Base-by-base conservation (phyloP, 2,329 filamentous ascomycete genomes). In the Colletotrichum shisoi region DNA sequence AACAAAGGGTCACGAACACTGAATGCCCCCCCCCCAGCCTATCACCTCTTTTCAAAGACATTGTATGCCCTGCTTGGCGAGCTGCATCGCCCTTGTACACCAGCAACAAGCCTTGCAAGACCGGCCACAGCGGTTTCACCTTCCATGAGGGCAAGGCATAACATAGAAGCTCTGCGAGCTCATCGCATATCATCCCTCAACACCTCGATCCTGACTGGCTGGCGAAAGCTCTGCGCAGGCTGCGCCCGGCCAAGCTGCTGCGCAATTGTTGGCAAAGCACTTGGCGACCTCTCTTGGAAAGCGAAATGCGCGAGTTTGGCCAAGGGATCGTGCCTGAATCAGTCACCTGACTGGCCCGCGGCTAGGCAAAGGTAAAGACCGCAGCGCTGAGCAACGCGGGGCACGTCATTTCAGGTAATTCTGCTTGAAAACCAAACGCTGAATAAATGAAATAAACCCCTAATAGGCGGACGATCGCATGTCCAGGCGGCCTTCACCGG, bases 211-310 rank as follows among this genome's bases (percentile, higher is more conserved):
- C 46, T 56, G 48, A 40, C 21, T 42, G 46, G 45, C 13, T 15
- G 17, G 31, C 3, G 37, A 37, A 24, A 15, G 19, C 13, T 5
- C 42, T 59, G 49, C 37, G 9, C 3, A 17, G 24, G 48, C 62
- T 65, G 65, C 62, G 65, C 62, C 65, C 49, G 54, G 62, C 62
- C 65, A 60, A 68, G 62, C 48, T 54, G 65, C 61, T 64, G 62
- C 65, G 56, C 60, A 64, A 12, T n/a, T 21, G 34, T 65, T 65
- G 62, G 61, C 62, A 65, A 60, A 59, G 21, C 24, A 31, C 31
- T 68, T 68, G 65, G 65, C 61, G 52, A 34, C 45, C 9, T 27
- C 27, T 27, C 6, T 19, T 19, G 4, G n/a, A 17, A 24, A 37
- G 19, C 8, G 21, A n/a, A 49, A 27, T 21, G 52, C 9, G 31